A percentile compares a stretch with the other conserved stretches of the same genome.
Conservation (phyloP, 352 stramenopile species). For the Phytophthora nicotianae region DNA sequence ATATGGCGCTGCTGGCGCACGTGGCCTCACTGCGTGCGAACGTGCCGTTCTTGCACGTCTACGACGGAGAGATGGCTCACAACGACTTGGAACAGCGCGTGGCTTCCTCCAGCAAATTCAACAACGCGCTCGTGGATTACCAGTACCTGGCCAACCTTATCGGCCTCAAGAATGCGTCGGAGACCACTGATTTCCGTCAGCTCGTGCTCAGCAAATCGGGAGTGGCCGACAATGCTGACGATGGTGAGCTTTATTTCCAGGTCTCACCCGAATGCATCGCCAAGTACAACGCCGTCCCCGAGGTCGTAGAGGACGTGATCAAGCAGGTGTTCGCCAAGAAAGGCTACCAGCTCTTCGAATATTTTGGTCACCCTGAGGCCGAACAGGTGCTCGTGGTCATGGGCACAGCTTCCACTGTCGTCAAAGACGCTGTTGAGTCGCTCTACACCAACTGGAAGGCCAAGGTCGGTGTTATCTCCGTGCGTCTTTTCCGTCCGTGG, state of each 20-base stretch:
- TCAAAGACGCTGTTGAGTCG: constrained; percentile 88
- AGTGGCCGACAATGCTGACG: constrained; percentile 53
- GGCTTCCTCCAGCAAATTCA: constrained; percentile 60
- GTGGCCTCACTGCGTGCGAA: constrained; percentile 90
- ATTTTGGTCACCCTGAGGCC: constrained; percentile 83
- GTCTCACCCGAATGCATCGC: constrained; percentile 85
- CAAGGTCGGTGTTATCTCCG: constrained; percentile 86
- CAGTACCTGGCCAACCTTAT: constrained; percentile 73
- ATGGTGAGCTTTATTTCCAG: constrained; percentile 93
- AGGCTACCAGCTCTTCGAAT: constrained; percentile 93
- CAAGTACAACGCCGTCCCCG: constrained; percentile 74
- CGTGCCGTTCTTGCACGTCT: constrained; percentile 93
- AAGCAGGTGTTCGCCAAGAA: constrained; percentile 77
- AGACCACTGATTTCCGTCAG: constrained; percentile 61
- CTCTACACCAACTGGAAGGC: constrained; percentile 86
- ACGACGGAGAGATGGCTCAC: constrained; percentile 92
- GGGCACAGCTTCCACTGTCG: constrained; percentile 87
- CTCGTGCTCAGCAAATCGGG: constrained; percentile 64
- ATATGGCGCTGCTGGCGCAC: constrained; percentile 92
- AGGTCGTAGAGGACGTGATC: constrained; percentile 82
- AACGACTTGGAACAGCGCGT: constrained; percentile 76
- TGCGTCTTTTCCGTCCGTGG: constrained; percentile 93
- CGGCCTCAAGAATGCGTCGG: constrained; percentile 52
- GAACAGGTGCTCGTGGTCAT: constrained; percentile 92
- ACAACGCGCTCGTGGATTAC: constrained; percentile 68